Evolutionary conservation across 768 basidiomycete genomes (phyloP).

Genomic region (Paxillus rubicundulus): DNA sequence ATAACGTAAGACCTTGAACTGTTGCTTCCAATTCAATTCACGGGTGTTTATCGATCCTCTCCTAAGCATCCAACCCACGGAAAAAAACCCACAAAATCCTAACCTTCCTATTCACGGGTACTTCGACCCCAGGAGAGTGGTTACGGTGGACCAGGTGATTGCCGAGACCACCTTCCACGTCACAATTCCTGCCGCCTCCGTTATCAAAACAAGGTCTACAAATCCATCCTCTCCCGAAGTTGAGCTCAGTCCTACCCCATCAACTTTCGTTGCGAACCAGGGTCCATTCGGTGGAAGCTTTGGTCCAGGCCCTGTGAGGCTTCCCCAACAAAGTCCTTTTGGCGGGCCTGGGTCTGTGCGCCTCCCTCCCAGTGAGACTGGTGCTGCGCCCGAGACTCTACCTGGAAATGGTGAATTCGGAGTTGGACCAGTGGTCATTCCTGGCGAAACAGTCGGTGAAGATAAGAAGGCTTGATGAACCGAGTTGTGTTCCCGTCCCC

Average conservation of each 20-base stretch:
- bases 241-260: conserved; percentile 21
- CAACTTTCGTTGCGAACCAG: background rate
- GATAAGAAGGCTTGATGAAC: conserved; percentile 5
- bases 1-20: conserved; percentile 30
- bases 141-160: conserved; percentile 32
- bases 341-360: conserved; percentile 20
- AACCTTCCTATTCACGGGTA: conserved; percentile 23
- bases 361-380: conserved; percentile 20
- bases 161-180: conserved; percentile 26
- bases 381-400: conserved; percentile 19
- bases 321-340: conserved; percentile 6
- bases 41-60: background rate
- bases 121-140: conserved; percentile 35
- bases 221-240: conserved; percentile 9
- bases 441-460: conserved; percentile 28
- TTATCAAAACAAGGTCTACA: conserved; percentile 11
- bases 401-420: conserved; percentile 31
- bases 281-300: conserved; percentile 20
- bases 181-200: conserved; percentile 19
- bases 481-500: background rate
- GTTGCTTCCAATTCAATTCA: background rate
- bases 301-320: conserved; percentile 23
- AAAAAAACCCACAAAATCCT: conserved; percentile 19
- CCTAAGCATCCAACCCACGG: conserved; percentile 29
- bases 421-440: conserved; percentile 21